phyloP scores from a whole-genome alignment of 257 asterid species.

The Salvia miltiorrhiza region DNA sequence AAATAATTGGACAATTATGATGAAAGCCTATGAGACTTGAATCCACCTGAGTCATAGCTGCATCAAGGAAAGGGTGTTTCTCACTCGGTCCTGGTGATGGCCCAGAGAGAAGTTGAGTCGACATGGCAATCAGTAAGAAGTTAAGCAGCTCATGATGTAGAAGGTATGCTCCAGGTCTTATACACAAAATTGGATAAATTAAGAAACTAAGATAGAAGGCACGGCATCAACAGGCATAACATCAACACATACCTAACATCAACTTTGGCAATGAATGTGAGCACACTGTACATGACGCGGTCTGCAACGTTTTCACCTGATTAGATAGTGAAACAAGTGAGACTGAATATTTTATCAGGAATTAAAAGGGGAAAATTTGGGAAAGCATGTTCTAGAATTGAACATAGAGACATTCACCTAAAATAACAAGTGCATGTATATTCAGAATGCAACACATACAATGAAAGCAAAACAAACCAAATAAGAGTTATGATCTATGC shows the following conservation, averaged over 20 bases:
- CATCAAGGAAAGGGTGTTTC: constrained; percentile 79
- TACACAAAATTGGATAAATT: constrained; percentile 28
- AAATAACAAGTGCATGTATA: background rate
- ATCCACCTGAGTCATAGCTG: constrained; percentile 78
- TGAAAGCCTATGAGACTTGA: constrained; percentile 6
- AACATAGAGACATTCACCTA: background rate
- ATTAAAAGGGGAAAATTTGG: background rate
- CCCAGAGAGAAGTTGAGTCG: constrained; percentile 89
- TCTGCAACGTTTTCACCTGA: constrained; percentile 60
- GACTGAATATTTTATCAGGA: background rate
- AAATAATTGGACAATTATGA: background rate
- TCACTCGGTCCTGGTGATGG: constrained; percentile 86
- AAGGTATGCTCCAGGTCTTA: constrained; percentile 64
- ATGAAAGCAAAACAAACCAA: constrained; percentile 4
- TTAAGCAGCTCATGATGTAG: constrained; percentile 81
- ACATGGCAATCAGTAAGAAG: constrained; percentile 73
- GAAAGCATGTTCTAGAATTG: background rate
- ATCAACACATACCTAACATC: constrained; percentile 65
- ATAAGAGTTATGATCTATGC: background rate
- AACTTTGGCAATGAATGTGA: constrained; percentile 71
- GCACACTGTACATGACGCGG: constrained; percentile 59
- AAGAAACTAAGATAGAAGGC: constrained; percentile 22
- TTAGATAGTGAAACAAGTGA: constrained; percentile 16
- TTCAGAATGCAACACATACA: constrained; percentile 5
- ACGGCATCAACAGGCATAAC: constrained; percentile 13